These are phyloP conservation scores for Exophiala oligosperma DNA, from an alignment of 2,329 filamentous ascomycete species.

Conservation along the genomic window DNA sequence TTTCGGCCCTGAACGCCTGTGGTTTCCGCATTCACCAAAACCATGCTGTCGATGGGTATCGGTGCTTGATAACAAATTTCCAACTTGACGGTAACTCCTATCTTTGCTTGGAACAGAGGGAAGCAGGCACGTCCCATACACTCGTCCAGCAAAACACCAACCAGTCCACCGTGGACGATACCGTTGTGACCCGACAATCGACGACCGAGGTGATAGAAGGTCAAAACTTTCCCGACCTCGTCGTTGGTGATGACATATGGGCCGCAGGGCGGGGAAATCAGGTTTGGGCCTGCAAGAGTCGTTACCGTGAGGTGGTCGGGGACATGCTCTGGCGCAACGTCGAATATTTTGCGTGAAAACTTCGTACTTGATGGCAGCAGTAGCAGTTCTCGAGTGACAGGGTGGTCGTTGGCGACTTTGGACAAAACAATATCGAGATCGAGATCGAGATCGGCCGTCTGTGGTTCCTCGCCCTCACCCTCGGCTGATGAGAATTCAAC, in stretches of 20 bases:
- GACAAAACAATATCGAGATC: no score
- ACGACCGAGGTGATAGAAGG: conserved; percentile 34
- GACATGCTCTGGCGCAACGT: not conserved
- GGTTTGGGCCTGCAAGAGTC: not conserved
- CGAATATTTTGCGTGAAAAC: no score
- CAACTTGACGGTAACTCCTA: conserved; percentile 40
- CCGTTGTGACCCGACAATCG: conserved; percentile 39
- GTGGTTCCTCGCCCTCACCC: no score
- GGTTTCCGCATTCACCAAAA: conserved; percentile 36
- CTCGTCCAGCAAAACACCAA: conserved; percentile 39
- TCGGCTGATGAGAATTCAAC: no score
- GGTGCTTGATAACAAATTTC: conserved; percentile 39
- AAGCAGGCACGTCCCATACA: conserved; percentile 39
- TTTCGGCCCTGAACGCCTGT: conserved; percentile 38
- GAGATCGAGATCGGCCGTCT: no score
- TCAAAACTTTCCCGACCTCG: not conserved
- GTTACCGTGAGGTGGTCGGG: conserved; percentile 3
- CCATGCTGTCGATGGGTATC: conserved; percentile 34
- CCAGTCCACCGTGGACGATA: conserved; percentile 38
- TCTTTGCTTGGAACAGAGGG: conserved; percentile 34
- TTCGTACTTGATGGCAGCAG: no score
- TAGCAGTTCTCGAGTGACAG: no score
- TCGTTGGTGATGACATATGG: conserved; percentile 2
- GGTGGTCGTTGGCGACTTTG: no score
- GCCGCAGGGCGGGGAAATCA: not conserved